These are phyloP conservation scores for Fusarium aywerte DNA, from an alignment of 2,329 filamentous ascomycete genomes.

Conservation along the genomic window DNA sequence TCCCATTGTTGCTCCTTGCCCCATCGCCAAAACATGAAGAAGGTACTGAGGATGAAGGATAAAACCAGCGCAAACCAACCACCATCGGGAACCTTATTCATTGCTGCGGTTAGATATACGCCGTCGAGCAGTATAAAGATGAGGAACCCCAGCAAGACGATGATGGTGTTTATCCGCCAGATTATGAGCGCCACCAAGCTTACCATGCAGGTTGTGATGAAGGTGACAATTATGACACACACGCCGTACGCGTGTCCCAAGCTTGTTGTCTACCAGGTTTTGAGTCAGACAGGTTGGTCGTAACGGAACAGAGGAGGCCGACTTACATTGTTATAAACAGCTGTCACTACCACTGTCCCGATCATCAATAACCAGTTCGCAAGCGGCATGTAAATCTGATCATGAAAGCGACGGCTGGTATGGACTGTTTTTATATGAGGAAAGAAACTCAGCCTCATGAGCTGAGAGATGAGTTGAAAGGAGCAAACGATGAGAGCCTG, in stretches of 20 bases:
- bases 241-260: constrained; percentile 81
- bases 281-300: neutral
- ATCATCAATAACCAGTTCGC: constrained; percentile 83
- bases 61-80: constrained; percentile 82
- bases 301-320: neutral
- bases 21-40: constrained; percentile 81
- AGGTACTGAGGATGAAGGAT: constrained; percentile 67
- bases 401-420: constrained; percentile 75
- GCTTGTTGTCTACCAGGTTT: constrained; percentile 62
- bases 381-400: constrained; percentile 80
- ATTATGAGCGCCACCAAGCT: constrained; percentile 77
- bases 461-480: constrained; percentile 75
- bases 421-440: constrained; percentile 80
- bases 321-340: constrained; percentile 75
- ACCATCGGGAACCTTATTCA: constrained; percentile 78
- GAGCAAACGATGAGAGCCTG: constrained; percentile 82
- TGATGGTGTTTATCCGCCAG: constrained; percentile 70
- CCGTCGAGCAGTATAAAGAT: constrained; percentile 74
- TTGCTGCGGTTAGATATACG: constrained; percentile 73
- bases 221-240: constrained; percentile 83
- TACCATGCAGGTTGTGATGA: constrained; percentile 81
- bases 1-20: constrained; percentile 83
- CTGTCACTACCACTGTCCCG: constrained; percentile 78
- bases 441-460: constrained; percentile 78
- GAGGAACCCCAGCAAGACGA: constrained; percentile 72